Base-by-base conservation (phyloP, 2,329 filamentous ascomycete genomes). In the Myriosclerotinia curreyana region DNA sequence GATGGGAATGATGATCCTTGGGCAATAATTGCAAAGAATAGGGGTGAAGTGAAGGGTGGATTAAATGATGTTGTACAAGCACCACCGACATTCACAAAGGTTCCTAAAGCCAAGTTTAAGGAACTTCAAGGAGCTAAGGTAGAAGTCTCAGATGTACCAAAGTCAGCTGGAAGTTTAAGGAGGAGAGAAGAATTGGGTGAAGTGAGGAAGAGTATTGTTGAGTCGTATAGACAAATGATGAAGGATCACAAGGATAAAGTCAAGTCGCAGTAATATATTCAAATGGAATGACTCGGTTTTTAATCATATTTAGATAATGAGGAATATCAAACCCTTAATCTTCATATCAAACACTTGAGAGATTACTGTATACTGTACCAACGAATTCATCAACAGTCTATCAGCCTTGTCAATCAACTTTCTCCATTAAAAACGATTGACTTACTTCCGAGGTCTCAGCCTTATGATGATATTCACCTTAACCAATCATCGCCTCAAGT, bases 191-290 rank as follows among this genome's bases (percentile, higher is more conserved):
- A 92, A 76, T 74, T 94, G 65, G 86, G 87, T n/a, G 83, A 79
- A 58, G 85, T 88, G 70, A 81, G 90, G 68, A 81, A 81, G 73
- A 85, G 83, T 62, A 86, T 93, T n/a, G 86, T 94, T 64, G 87
- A 90, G 69, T 81, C 84, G 51, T 94, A 94, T 75, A 80, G 90
- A 66, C 82, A 82, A 69, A 79, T 91, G 79, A 91, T 92, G 86
- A 81, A 81, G 46, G 79, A 79, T 66, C 82, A 71, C 42, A 65
- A 48, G 55, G 64, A 42, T 11, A 59, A 64, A 40, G 38, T 12
- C 25, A 58, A 40, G 20, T 34, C 36, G 15, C 55, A 51, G 52
- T 59, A 25, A 59, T 48, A 59, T 38, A 48, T 20, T 14, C n/a
- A 31, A 34, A 34, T 12, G 40, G 6, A 46, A 34, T 40, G 46